Evolutionary conservation across 805 yeast genomes (phyloP), one percentile per base, ranked within the genome.

Genomic region (Yarrowia phangngaensis): DNA sequence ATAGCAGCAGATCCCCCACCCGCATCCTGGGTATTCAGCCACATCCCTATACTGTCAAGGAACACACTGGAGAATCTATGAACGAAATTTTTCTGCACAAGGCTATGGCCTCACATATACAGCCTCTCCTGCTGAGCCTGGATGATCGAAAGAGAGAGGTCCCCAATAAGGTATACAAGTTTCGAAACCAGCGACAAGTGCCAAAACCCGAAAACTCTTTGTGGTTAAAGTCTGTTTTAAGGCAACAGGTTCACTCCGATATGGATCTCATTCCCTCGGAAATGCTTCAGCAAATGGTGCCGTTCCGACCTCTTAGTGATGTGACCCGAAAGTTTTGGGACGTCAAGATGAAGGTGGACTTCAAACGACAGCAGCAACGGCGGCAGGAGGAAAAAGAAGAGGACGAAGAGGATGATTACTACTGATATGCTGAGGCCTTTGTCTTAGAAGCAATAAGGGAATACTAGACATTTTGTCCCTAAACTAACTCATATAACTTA

Each of bases 401-500:
- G n/a, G 31, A 36, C 2, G 22, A 36, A 3, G n/a, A 19, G 15
- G 20, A 14, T 8, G n/a, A 14, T 31, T n/a, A 20, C n/a, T 4
- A 22, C 20, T 8, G 8, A n/a, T 15, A 13, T 17, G 17, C 22
- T 33, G 27, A 17, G 27, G 14, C 28, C n/a, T 20, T 33, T 22
- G 7, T 22, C 23, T 28, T 34, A 34, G 40, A 34, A 16, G 14
- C 40, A n/a, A 2, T 15, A 11, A 28, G 31, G 45, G 45, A 36
- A 36, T 31, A 26, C n/a, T 36, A 36, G 45, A 36, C 31, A 19
- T 23, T 31, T 26, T 30, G 24, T 36, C 45, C 45, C 45, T n/a
- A n/a, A n/a, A 38, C 45, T 38, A 38, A 38, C 45, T 38, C 45
- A 38, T 35, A 35, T 38, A 38, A 38, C 45, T 38, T 38, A 38